phyloP scores from a whole-genome alignment of 768 basidiomycete species.

The Psilocybe subaeruginosa region DNA sequence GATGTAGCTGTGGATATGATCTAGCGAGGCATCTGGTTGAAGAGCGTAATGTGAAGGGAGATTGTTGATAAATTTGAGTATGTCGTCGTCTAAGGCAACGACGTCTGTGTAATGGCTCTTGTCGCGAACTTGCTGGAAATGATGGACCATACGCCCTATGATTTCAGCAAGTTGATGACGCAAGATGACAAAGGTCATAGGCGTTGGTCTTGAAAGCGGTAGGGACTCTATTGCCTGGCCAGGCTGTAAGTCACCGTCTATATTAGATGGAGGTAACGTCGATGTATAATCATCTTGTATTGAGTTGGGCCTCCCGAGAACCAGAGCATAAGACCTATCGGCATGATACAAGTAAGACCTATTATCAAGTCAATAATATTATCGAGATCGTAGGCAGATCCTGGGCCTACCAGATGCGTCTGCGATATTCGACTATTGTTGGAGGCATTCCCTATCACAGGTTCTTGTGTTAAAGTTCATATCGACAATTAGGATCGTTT shows the following conservation, averaged over 20 bases:
- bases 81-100: constrained; percentile 77
- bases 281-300: constrained; percentile 92
- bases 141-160: constrained; percentile 89
- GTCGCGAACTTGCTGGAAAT: constrained; percentile 86
- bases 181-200: constrained; percentile 87
- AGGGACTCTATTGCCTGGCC: constrained; percentile 50
- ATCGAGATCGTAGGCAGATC: not conserved
- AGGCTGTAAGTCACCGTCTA: constrained; percentile 59
- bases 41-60: constrained; percentile 82
- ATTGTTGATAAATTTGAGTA: constrained; percentile 72
- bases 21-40: constrained; percentile 77
- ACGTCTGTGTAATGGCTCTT: constrained; percentile 86
- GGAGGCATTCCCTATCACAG: constrained; percentile 66
- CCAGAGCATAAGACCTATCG: constrained; percentile 88
- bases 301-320: constrained; percentile 87
- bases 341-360: constrained; percentile 93
- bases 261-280: constrained; percentile 74
- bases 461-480: too few relatives aligned
- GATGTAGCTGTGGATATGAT: constrained; percentile 65
- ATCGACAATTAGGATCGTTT: not conserved
- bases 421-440: constrained; percentile 81
- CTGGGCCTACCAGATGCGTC: constrained; percentile 78
- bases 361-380: not conserved
- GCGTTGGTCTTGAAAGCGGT: constrained; percentile 72
- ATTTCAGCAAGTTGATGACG: constrained; percentile 81